Conservation (phyloP, 805 yeast genomes). For the Saccharomycopsis sp. region DNA sequence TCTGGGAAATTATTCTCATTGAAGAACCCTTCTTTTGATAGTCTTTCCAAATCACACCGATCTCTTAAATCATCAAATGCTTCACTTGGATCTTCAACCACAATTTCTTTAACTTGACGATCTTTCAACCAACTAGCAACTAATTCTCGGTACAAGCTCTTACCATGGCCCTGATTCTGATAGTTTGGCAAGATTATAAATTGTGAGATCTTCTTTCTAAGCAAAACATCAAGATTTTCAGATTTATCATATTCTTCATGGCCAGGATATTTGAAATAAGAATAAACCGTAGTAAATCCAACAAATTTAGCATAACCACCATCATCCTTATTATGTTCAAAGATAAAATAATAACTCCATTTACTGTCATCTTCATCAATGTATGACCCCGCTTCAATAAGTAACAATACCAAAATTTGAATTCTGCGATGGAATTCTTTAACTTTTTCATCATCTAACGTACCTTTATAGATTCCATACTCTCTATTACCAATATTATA, state of each 20-base stretch:
- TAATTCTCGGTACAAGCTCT: slow-evolving; percentile 50
- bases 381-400: slow-evolving; percentile 90
- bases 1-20: slow-evolving; percentile 22
- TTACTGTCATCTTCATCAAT: slow-evolving; percentile 68
- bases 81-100: slow-evolving; percentile 93
- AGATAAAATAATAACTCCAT: slow-evolving; percentile 72
- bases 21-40: slow-evolving; percentile 30
- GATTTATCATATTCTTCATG: slow-evolving; percentile 40
- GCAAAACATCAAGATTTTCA: slow-evolving; percentile 22
- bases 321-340: slow-evolving; percentile 25
- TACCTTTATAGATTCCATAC: slow-evolving; percentile 45
- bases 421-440: slow-evolving; percentile 56
- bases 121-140: slow-evolving; percentile 51
- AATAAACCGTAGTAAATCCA: slow-evolving; percentile 80
- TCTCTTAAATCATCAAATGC: slow-evolving; percentile 88
- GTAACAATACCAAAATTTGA: slow-evolving; percentile 73
- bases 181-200: slow-evolving; percentile 78
- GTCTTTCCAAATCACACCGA: slow-evolving; percentile 58
- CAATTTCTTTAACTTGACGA: slow-evolving; percentile 53
- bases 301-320: slow-evolving; percentile 38
- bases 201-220: slow-evolving; percentile 78
- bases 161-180: slow-evolving; percentile 72
- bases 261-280: slow-evolving; percentile 71
- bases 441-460: slow-evolving; percentile 32
- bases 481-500: slow-evolving; percentile 32